A percentile compares a stretch with the other conserved stretches of the same genome.
Conservation (phyloP, 2,329 filamentous ascomycete species). For the Penicillium sp. region DNA sequence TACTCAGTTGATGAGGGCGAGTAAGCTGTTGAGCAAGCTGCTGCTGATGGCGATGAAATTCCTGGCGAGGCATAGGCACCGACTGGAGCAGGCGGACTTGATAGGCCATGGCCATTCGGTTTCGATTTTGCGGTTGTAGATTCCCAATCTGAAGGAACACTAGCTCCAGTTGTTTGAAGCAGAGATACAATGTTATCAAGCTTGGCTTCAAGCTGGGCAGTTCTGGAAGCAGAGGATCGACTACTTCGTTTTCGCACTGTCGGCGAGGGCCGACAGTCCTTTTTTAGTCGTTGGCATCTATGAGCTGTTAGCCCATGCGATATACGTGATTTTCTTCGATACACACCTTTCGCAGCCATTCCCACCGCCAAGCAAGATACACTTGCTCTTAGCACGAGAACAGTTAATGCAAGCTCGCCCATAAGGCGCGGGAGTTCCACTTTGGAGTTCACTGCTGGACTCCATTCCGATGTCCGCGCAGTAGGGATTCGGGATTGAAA, state of each 20-base stretch:
- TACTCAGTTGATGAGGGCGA: slow-evolving; percentile 3
- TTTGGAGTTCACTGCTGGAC: slow-evolving; percentile 7
- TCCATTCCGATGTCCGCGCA: slow-evolving; percentile 12
- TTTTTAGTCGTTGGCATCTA: slow-evolving; percentile 42
- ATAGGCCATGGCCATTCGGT: not conserved
- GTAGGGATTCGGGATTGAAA: slow-evolving; percentile 2
- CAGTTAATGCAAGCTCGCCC: slow-evolving; percentile 43
- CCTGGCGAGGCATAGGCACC: not conserved
- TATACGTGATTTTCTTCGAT: not conserved
- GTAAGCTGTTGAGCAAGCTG: slow-evolving; percentile 7
- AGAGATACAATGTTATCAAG: slow-evolving; percentile 27
- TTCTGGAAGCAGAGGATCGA: slow-evolving; percentile 19
- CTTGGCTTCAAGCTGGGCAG: slow-evolving; percentile 28
- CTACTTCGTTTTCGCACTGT: slow-evolving; percentile 31
- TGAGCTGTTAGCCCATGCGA: slow-evolving; percentile 2
- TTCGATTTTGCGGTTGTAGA: not conserved
- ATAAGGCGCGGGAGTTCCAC: slow-evolving; percentile 26
- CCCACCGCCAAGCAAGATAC: slow-evolving; percentile 33
- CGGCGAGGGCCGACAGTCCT: slow-evolving; percentile 39
- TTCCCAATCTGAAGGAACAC: slow-evolving; percentile 16
- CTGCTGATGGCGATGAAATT: not conserved
- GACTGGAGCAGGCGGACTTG: not conserved
- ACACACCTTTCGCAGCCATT: slow-evolving; percentile 26
- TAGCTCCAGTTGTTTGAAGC: slow-evolving; percentile 25
- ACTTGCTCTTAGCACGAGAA: slow-evolving; percentile 45